These are phyloP conservation scores for Aspergillus mulundensis DNA, from an alignment of 495 filamentous ascomycete genomes.

Conservation along the genomic window DNA sequence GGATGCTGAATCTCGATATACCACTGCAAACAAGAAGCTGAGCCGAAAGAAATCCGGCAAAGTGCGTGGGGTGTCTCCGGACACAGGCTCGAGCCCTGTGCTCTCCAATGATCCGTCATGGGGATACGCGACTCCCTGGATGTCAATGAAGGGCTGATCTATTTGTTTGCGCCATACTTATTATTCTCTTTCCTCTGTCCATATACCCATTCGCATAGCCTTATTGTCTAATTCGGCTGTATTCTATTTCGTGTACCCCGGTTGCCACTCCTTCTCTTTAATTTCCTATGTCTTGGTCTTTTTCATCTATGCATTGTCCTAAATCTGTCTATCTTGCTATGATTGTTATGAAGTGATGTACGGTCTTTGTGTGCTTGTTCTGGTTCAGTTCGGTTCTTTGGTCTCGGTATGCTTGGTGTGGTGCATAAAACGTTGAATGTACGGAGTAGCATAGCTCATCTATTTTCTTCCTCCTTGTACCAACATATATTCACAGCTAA, in stretches of 20 bases:
- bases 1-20: background rate
- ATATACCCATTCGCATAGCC: constrained; percentile 1
- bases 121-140: constrained; percentile 10
- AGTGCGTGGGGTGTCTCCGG: constrained; percentile 8
- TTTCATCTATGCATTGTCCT: background rate
- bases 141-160: background rate
- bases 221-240: constrained; percentile 2
- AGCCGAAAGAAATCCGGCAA: background rate
- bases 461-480: no score
- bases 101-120: constrained; percentile 15
- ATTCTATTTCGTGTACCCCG: background rate
- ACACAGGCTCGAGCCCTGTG: constrained; percentile 6
- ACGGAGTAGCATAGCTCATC: no score
- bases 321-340: background rate
- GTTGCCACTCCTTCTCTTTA: background rate
- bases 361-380: background rate
- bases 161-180: background rate
- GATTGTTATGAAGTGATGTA: constrained; percentile 10
- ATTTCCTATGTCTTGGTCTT: background rate
- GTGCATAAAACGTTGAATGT: background rate
- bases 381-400: background rate
- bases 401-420: constrained; percentile 6
- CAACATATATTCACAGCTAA: no score
- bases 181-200: background rate
- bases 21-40: background rate